Conservation (phyloP, 208 protist genomes). For the Leishmania gerbilli region DNA sequence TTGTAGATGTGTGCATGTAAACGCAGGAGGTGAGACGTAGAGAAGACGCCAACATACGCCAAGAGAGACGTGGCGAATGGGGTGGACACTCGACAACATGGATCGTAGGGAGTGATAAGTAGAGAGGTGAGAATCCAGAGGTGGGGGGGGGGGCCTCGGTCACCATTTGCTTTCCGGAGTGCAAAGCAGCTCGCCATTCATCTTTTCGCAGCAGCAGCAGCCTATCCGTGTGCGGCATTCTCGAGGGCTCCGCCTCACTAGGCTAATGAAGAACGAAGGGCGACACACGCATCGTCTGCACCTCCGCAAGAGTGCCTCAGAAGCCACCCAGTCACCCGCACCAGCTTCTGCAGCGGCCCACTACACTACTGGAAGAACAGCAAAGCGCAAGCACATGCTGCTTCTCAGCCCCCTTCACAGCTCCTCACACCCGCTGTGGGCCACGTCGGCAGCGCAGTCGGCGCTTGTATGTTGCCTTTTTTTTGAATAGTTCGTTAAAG, state of each 20-base stretch:
- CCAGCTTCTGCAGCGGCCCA: not conserved
- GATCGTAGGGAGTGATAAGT: too few relatives aligned
- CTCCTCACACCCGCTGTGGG: not conserved
- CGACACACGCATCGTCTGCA: not conserved
- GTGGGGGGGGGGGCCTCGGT: not conserved
- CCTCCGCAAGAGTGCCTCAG: not conserved
- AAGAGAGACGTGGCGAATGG: not conserved
- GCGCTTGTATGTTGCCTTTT: not conserved
- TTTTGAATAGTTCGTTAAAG: not conserved
- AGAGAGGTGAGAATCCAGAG: not conserved
- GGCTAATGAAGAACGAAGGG: not conserved
- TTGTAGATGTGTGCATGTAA: not conserved
- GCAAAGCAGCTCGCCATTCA: not conserved
- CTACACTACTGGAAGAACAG: not conserved
- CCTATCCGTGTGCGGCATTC: not conserved
- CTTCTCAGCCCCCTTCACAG: not conserved
- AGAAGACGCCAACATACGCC: not conserved
- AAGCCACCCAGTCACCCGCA: not conserved
- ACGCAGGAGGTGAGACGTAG: not conserved
- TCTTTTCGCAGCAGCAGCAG: not conserved
- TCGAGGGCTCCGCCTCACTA: not conserved
- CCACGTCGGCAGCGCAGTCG: not conserved
- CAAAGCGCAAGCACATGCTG: not conserved
- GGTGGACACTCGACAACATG: not conserved
- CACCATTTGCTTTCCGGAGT: not conserved